These are phyloP conservation scores for Nicotiana obtusifolia DNA, from an alignment of 257 asterid species.

Conservation along the genomic window DNA sequence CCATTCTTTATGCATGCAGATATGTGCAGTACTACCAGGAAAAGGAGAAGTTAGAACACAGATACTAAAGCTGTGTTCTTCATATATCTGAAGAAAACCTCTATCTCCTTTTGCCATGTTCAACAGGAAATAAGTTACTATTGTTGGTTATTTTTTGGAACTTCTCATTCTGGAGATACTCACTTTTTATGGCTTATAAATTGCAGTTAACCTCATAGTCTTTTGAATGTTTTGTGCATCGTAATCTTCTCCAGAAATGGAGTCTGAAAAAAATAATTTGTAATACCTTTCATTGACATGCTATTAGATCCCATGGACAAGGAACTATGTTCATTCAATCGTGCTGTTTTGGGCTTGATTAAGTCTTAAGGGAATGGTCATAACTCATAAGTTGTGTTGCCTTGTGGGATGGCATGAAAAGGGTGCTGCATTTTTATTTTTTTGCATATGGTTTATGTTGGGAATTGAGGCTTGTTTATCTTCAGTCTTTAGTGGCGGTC, in stretches of 20 bases:
- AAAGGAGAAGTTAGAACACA: slow-evolving; percentile 18
- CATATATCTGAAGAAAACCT: slow-evolving; percentile 10
- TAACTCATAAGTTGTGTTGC: background rate
- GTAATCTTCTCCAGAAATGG: background rate
- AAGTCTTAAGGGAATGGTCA: background rate
- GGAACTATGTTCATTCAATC: background rate
- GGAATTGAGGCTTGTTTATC: no score
- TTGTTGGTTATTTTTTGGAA: background rate
- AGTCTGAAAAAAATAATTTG: background rate
- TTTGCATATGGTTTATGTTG: background rate
- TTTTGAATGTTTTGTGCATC: background rate
- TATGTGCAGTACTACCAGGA: slow-evolving; percentile 16
- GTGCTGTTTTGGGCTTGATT: background rate
- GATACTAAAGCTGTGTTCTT: slow-evolving; percentile 9
- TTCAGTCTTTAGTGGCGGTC: no score
- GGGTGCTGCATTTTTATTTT: background rate
- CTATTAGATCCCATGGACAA: background rate
- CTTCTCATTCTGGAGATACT: background rate
- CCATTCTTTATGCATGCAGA: background rate
- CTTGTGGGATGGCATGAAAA: background rate
- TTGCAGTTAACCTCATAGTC: background rate
- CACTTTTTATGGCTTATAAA: background rate
- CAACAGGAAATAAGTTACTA: slow-evolving; percentile 11
- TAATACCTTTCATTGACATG: background rate
- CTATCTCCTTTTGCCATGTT: background rate